Evolutionary conservation across 371 early-diverging fungal genomes (phyloP), one percentile per base, ranked within the genome.

Genomic region (Saksenaea oblongispora): DNA sequence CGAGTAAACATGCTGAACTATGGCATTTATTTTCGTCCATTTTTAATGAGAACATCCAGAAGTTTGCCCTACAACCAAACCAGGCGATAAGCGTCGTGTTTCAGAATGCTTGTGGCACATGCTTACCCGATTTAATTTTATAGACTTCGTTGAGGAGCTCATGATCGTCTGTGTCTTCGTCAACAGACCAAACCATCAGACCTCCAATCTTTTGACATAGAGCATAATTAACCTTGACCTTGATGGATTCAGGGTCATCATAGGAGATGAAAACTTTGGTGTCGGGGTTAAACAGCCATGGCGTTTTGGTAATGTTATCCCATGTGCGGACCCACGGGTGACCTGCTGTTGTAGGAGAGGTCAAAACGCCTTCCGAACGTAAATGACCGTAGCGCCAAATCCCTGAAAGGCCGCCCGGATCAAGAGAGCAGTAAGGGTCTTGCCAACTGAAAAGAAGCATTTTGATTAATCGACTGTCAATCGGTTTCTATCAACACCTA

Each of bases 261-360:
- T 87, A 87, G 8, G 87, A 83, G 28, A 88, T 77, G 53, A 84
- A 87, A 9, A 70, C 64, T 34, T 80, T 84, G 63, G 70, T 82
- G 1, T 65, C 61, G 17, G 85, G 79, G 59, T 82, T 84, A 47
- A 79, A 87, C 44, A 87, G 57, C 87, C 87, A 87, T 31, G 87
- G 87, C 0, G 87, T 87, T 4, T 73, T 64, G 0, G 77, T 74
- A 17, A 17, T 62, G 4, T 72, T 64, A 36, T 87, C 87, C 76
- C 78, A 86, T 17, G 62, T 63, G 18, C 87, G 75, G 5, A 84
- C 58, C 87, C 87, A 87, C 18, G 80, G 83, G 10, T 82, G 68
- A 1, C 66, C 72, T 1, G 87, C 80, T 1, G 69, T 69, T 7
- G 72, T 75, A 39, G 80, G 66, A 9, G 80, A 59, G 11, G 73